Conservation (phyloP, 2,329 filamentous ascomycete species). For the Xylariales sp. region DNA sequence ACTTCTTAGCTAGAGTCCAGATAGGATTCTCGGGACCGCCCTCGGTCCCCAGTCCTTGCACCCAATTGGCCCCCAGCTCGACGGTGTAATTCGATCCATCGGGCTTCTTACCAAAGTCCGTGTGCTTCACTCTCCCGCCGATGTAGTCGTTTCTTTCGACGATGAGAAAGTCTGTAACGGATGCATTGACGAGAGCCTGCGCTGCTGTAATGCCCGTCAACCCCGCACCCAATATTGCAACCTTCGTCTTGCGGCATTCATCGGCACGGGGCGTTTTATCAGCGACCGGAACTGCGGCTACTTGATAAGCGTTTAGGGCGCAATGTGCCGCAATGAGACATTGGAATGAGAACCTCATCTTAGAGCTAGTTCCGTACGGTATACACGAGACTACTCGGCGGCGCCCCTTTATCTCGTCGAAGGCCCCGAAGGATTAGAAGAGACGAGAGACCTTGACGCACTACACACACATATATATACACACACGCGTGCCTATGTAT, state of each 20-base stretch:
- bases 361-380: slow-evolving; percentile 4
- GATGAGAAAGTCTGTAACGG: slow-evolving; percentile 72
- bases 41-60: slow-evolving; percentile 48
- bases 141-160: slow-evolving; percentile 72
- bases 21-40: slow-evolving; percentile 67
- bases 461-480: neutral
- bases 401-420: slow-evolving; percentile 2
- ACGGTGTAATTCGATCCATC: slow-evolving; percentile 67
- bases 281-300: slow-evolving; percentile 23
- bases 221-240: slow-evolving; percentile 65
- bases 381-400: neutral
- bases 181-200: slow-evolving; percentile 70
- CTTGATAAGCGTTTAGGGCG: slow-evolving; percentile 18
- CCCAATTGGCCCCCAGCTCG: slow-evolving; percentile 77
- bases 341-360: slow-evolving; percentile 19
- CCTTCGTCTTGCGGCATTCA: slow-evolving; percentile 52
- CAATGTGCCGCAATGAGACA: slow-evolving; percentile 28
- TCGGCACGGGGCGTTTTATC: neutral
- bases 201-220: slow-evolving; percentile 73
- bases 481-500: neutral
- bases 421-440: neutral
- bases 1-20: slow-evolving; percentile 71
- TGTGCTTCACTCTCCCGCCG: slow-evolving; percentile 71
- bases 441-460: neutral
- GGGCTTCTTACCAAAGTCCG: slow-evolving; percentile 62